Conservation (phyloP, 345 rosid genomes). For the Arabidopsis thaliana region TAIR10.1 NC_003075.7:17854001-17854500, state of each 20-base stretch:
- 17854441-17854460: background rate
- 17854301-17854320: background rate
- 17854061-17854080: background rate
- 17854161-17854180: slow-evolving; percentile 55
- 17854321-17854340: background rate
- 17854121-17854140: slow-evolving; percentile 60
- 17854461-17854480: background rate
- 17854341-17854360: background rate
- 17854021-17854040: background rate
- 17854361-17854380: background rate
- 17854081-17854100: slow-evolving; percentile 44
- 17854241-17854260: slow-evolving; percentile 58
- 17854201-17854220: slow-evolving; percentile 57
- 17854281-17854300: slow-evolving; percentile 44
- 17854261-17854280: slow-evolving; percentile 67
- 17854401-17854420: background rate
- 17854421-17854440: background rate
- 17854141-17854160: slow-evolving; percentile 65
- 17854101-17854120: slow-evolving; percentile 54
- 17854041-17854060: background rate
- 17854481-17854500: background rate
- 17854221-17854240: slow-evolving; percentile 54
- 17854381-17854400: background rate
- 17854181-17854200: slow-evolving; percentile 61
- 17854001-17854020: background rate